A percentile compares a stretch with the other conserved stretches of the same genome.
phyloP scores from a whole-genome alignment of 208 protist genomes.

The Leishmania gerbilli region DNA sequence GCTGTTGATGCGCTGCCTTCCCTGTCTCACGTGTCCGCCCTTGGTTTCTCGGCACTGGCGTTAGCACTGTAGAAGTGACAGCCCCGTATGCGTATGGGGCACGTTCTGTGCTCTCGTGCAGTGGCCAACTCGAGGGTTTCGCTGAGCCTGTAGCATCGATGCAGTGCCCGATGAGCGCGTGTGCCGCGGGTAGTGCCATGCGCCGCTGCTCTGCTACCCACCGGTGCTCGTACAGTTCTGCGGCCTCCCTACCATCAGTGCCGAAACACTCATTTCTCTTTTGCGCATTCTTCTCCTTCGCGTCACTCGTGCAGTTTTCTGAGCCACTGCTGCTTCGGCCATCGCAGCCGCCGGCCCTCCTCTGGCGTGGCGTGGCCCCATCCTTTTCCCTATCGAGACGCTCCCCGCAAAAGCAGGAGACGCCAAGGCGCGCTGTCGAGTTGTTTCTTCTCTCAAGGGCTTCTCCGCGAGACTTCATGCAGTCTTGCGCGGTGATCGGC shows the following conservation, averaged over 20 bases:
- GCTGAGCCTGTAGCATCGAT: neutral
- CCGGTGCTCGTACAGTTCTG: neutral
- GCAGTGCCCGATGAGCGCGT: neutral
- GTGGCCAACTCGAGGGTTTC: neutral
- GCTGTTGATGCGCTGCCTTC: neutral
- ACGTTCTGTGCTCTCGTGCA: neutral
- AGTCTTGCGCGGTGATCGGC: constrained; percentile 86
- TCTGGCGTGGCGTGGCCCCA: neutral
- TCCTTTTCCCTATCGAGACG: neutral
- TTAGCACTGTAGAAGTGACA: neutral
- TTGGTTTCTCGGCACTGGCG: neutral
- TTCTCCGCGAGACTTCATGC: constrained; percentile 37
- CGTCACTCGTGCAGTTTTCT: neutral
- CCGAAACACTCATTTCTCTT: neutral
- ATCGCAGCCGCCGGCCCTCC: neutral
- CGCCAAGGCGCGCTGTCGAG: neutral
- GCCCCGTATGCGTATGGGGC: neutral
- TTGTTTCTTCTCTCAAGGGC: neutral
- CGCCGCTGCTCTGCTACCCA: neutral
- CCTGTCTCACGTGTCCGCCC: neutral
- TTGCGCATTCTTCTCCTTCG: neutral
- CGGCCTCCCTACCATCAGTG: neutral
- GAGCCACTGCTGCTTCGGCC: neutral
- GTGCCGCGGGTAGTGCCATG: neutral
- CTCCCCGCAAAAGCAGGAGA: neutral